These are phyloP conservation scores for Fragaria vesca DNA, from an alignment of 306 rosid genomes.

Conservation along the genomic window DNA sequence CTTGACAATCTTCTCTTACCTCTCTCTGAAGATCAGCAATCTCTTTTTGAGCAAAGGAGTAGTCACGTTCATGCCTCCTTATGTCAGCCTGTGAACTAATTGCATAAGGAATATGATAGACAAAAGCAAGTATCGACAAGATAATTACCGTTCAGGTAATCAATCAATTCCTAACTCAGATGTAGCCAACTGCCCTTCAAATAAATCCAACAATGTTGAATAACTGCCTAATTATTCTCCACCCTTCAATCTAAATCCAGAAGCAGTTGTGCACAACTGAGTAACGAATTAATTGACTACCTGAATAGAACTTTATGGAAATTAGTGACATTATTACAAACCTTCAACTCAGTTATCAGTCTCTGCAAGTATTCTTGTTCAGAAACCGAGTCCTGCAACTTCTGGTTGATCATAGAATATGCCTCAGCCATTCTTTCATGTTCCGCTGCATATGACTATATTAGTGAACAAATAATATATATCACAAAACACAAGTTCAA, in stretches of 20 bases:
- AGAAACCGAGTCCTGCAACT: slow-evolving; percentile 57
- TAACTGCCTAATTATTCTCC: neutral
- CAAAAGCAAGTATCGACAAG: neutral
- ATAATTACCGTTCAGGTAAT: neutral
- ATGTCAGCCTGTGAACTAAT: slow-evolving; percentile 59
- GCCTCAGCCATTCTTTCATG: slow-evolving; percentile 86
- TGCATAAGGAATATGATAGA: slow-evolving; percentile 22
- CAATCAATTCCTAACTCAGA: neutral
- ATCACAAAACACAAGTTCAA: slow-evolving; percentile 18
- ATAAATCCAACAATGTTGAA: neutral
- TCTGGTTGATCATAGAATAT: slow-evolving; percentile 72
- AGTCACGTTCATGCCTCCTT: slow-evolving; percentile 76
- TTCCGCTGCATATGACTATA: slow-evolving; percentile 56
- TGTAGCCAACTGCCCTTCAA: neutral
- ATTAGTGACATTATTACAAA: slow-evolving; percentile 9
- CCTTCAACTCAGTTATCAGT: slow-evolving; percentile 76
- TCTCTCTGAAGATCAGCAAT: slow-evolving; percentile 75
- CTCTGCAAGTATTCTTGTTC: slow-evolving; percentile 68
- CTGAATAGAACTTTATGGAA: neutral
- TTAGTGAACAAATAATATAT: slow-evolving; percentile 4
- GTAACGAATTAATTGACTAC: neutral
- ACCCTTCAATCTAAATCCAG: neutral
- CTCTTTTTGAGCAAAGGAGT: slow-evolving; percentile 67
- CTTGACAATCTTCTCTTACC: slow-evolving; percentile 41
- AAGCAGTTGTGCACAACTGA: neutral